Evolutionary conservation across 225 moss, liverwort and hornwort species (phyloP), one percentile per base, ranked within the genome.

Genomic region (Pseudoscleropodium purum): DNA sequence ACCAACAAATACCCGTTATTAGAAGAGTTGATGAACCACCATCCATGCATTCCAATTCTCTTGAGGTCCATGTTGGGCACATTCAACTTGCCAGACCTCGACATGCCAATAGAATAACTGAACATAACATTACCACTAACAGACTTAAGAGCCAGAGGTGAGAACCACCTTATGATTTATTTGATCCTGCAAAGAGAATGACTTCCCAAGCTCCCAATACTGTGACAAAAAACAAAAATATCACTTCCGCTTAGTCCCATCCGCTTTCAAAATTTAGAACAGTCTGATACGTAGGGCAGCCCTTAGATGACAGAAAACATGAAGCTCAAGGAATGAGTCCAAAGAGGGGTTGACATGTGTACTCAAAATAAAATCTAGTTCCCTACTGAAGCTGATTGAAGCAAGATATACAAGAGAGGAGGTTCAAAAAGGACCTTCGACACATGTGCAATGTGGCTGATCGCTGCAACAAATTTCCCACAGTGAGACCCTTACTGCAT

Each of bases 391-490:
- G 54, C 31, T 37, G 62, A 74, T 73, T 87, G 56, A 41, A 88
- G 76, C 77, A 87, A 81, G 29, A 72, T 72, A 65, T 66, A 57
- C 81, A 89, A 88, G 63, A 84, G 75, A 75, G 79, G 89, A 64
- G 75, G 86, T 73, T 62, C 64, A 80, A 37, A 61, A 69, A 51
- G 52, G 52, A 95, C 94, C 93, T 92, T 92, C 79, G 90, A 85
- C 56, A 90, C 88, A 67, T 95, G 95, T 39, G 91, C 92, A 90
- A 95, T 93, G 72, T 95, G 91, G 92, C 95, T 93, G 88, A 95
- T 89, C 75, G 93, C 95, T 93, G 93, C 93, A 93, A 88, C 43
- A 88, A 74, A 85, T 73, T 82, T 82, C 54, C 89, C 92, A 89
- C 87, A 81, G 49, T 69, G 72, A 72, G 64, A 89, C 47, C 84